phyloP scores from a whole-genome alignment of 2,329 filamentous ascomycete species.

The Pseudogymnoascus pannorum region DNA sequence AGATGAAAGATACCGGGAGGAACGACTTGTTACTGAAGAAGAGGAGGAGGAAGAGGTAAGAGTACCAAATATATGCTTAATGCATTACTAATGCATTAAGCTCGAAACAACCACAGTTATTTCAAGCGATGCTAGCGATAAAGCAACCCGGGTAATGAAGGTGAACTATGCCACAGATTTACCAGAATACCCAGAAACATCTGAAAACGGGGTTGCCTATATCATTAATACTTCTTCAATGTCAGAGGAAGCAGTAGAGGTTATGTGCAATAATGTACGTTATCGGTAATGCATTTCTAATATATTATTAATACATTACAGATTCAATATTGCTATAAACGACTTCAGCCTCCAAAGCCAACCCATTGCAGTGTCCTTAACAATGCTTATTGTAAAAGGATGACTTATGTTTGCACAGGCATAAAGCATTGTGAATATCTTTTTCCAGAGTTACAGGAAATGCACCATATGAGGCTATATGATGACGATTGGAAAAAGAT shows the following conservation, averaged over 20 bases:
- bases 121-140: neutral
- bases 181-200: constrained; percentile 4
- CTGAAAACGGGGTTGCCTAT: neutral
- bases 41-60: neutral
- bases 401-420: neutral
- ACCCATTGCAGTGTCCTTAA: neutral
- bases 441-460: neutral
- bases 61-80: neutral
- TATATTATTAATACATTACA: constrained; percentile 7
- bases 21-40: neutral
- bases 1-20: neutral
- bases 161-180: neutral
- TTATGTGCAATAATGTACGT: neutral
- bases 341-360: neutral
- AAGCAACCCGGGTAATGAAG: neutral
- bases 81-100: constrained; percentile 9
- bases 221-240: neutral
- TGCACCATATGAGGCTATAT: neutral
- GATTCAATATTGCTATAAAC: constrained; percentile 3
- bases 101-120: neutral
- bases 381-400: neutral
- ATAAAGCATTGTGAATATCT: neutral
- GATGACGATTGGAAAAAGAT: neutral
- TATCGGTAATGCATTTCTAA: neutral
- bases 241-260: neutral